Base-by-base conservation (phyloP, 495 filamentous ascomycete genomes). In the Penicillium mononematosum region DNA sequence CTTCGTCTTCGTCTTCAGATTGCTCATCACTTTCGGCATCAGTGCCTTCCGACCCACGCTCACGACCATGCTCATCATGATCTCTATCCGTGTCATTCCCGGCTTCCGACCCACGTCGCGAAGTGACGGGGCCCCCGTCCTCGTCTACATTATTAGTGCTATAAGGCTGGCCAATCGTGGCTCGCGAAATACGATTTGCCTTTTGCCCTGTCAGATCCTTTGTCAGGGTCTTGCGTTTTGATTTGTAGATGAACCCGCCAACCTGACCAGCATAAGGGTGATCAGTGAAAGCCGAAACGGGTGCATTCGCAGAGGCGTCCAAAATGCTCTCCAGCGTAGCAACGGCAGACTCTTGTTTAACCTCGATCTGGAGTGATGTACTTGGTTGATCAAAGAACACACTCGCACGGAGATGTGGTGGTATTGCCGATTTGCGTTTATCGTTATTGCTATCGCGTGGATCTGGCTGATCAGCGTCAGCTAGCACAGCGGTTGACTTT, bases 281-380 rank as follows among this genome's bases (percentile, higher is more conserved):
- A 66, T 98, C 92, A 0, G 91, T 96, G 64, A 97, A 98, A 48
- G 94, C 94, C 43, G 81, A 90, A 43, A 96, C 90, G n/a, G 94
- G 94, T 2, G 95, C 94, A 56, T 81, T 81, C 3, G 91, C 89
- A 5, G 94, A 96, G n/a, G 94, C 94, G 70, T 97, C 90, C 10
- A 98, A 80, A 44, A 98, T 94, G 64, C 86, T 94, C 54, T 98
- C 94, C 9, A 98, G 78, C 0, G 93, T 97, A 34, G 83, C 87
- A 59, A 91, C 91, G 16, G 92, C 90, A 45, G 92, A 96, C 12
- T 87, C 83, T 39, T 85, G 83, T 68, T 88, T 91, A 25, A 92
- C 72, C 58, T 91, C 81, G 19, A 96, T 69, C 17, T 86, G 77
- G 31, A 86, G 81, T 4, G 78, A 60, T 22, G 79, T 59, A 11